Percentiles rank a stretch among this genome's conserved stretches.
Evolutionary conservation across 495 filamentous ascomycete species (phyloP).

Genomic region (Trypethelium eluteriae): DNA sequence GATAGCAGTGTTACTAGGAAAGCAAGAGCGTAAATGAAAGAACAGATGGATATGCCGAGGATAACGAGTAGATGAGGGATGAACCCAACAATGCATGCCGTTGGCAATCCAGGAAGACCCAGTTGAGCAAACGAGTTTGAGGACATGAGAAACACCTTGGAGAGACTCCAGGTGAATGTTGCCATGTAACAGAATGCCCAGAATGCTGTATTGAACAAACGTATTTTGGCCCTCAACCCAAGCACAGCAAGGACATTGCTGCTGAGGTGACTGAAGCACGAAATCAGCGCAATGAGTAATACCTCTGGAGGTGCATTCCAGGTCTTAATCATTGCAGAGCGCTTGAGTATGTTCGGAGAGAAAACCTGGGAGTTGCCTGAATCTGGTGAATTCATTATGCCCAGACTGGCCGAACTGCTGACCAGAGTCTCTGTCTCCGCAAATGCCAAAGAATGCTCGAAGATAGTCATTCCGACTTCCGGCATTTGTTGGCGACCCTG

Average conservation of each 20-base stretch:
- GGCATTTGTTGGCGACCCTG: slow-evolving; percentile 71
- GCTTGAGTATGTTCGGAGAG: slow-evolving; percentile 23
- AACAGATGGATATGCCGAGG: slow-evolving; percentile 65
- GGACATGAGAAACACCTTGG: slow-evolving; percentile 21
- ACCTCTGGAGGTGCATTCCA: slow-evolving; percentile 86
- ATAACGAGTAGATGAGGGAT: slow-evolving; percentile 85
- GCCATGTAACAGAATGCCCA: slow-evolving; percentile 87
- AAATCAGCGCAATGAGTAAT: slow-evolving; percentile 77
- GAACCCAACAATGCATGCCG: slow-evolving; percentile 89
- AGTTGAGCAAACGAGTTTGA: slow-evolving; percentile 23
- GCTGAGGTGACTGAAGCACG: slow-evolving; percentile 76
- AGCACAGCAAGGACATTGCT: slow-evolving; percentile 76
- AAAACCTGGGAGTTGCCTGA: slow-evolving; percentile 9
- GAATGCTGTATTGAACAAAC: slow-evolving; percentile 75
- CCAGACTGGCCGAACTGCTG: slow-evolving; percentile 63
- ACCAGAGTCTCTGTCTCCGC: slow-evolving; percentile 88
- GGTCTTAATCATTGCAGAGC: slow-evolving; percentile 41
- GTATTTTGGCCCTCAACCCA: slow-evolving; percentile 64
- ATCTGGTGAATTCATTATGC: slow-evolving; percentile 46
- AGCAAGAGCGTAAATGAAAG: slow-evolving; percentile 66
- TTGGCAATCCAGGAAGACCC: slow-evolving; percentile 70
- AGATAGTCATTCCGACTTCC: slow-evolving; percentile 92
- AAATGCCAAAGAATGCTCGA: slow-evolving; percentile 94
- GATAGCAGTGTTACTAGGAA: slow-evolving; percentile 68
- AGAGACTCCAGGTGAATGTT: slow-evolving; percentile 63